These are phyloP conservation scores for Fusarium heterosporum DNA, from an alignment of 2,329 filamentous ascomycete genomes.

Conservation along the genomic window DNA sequence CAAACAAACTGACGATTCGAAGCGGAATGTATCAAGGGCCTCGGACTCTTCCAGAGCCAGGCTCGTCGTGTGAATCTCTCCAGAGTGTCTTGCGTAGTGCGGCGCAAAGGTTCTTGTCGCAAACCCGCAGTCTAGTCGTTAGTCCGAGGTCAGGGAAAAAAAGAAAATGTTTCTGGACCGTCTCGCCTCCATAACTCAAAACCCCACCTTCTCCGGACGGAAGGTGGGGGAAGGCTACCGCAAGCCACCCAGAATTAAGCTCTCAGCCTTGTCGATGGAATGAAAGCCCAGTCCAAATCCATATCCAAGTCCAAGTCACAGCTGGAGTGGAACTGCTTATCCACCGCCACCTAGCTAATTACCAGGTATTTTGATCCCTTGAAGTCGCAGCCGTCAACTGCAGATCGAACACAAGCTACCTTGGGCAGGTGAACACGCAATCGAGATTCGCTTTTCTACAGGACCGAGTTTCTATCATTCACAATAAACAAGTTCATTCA, in stretches of 20 bases:
- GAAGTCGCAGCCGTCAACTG: not conserved
- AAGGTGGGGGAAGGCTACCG: not conserved
- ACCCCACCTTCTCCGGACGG: not conserved
- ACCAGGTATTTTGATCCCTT: not conserved
- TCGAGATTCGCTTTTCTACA: not conserved
- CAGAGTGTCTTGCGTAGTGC: conserved; percentile 32
- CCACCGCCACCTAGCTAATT: not conserved
- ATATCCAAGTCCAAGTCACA: not conserved
- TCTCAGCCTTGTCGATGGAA: not conserved
- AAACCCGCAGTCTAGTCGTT: not conserved
- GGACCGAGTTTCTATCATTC: conserved; percentile 15
- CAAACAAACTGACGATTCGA: conserved; percentile 1
- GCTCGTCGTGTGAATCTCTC: conserved; percentile 34
- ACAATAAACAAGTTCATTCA: not conserved
- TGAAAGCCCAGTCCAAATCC: not conserved
- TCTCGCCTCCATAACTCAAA: not conserved
- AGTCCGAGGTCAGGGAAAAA: not conserved
- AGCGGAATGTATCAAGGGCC: conserved; percentile 23
- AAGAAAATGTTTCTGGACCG: not conserved
- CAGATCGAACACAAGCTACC: not conserved
- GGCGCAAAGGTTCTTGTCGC: conserved; percentile 10
- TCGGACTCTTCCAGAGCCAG: conserved; percentile 44
- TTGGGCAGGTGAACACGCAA: not conserved
- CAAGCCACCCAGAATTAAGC: not conserved
- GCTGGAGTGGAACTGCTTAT: not conserved